These are phyloP conservation scores for Sporodiniella umbellata DNA, from an alignment of 371 early-diverging fungal species.

Conservation along the genomic window DNA sequence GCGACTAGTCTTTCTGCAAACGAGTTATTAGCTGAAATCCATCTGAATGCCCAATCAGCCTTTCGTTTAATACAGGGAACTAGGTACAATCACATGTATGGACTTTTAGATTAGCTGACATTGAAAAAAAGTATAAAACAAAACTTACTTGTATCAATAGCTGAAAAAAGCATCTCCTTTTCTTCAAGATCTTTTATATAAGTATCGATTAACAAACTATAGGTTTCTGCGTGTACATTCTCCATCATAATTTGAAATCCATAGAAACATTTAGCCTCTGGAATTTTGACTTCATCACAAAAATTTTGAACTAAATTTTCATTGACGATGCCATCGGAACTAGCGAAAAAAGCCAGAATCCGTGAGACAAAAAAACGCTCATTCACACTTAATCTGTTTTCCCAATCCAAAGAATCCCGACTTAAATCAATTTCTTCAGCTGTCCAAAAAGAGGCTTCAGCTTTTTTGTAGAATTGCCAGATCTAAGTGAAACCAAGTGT, in stretches of 20 bases:
- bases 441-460: conserved; percentile 99
- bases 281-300: conserved; percentile 96
- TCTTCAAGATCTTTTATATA: conserved; percentile 93
- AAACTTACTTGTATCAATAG: conserved; percentile 82
- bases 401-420: conserved; percentile 96
- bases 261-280: conserved; percentile 99
- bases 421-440: conserved; percentile 99
- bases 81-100: conserved; percentile 18
- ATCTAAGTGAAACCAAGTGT: conserved; percentile 47
- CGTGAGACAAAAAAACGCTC: conserved; percentile 97
- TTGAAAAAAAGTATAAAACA: conserved; percentile 22
- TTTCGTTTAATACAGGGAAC: conserved; percentile 97
- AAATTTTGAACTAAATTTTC: conserved; percentile 98
- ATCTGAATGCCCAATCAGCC: conserved; percentile 99
- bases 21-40: conserved; percentile 90
- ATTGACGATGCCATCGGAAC: conserved; percentile 99
- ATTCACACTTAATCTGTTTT: conserved; percentile 83
- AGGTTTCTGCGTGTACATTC: conserved; percentile 99
- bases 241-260: conserved; percentile 99
- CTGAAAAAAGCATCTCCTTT: conserved; percentile 92
- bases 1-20: conserved; percentile 98
- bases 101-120: not conserved
- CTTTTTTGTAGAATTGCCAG: conserved; percentile 99
- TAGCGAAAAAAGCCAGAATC: conserved; percentile 99
- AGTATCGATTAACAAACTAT: conserved; percentile 97